These are phyloP conservation scores for Hymenoscyphus albidus DNA, from an alignment of 2,329 filamentous ascomycete species.

Conservation along the genomic window DNA sequence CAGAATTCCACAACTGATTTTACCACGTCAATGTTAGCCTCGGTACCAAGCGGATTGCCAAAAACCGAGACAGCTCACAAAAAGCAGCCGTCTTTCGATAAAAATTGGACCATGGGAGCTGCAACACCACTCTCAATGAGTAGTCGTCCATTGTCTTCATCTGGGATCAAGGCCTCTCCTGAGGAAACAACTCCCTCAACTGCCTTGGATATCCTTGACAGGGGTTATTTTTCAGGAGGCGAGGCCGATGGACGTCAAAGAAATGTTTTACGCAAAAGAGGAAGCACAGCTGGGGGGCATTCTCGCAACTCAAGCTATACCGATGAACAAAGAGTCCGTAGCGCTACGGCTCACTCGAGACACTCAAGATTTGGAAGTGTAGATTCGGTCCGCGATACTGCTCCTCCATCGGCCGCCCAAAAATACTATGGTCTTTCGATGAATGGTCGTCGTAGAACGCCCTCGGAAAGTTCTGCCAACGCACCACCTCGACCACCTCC, in stretches of 20 bases:
- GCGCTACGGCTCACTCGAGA: conserved; percentile 60
- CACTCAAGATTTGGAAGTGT: conserved; percentile 78
- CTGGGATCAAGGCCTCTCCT: conserved; percentile 28
- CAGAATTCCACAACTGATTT: conserved; percentile 61
- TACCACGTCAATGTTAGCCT: conserved; percentile 43
- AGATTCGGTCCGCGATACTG: conserved; percentile 65
- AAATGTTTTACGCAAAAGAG: conserved; percentile 78
- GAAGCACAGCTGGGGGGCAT: conserved; percentile 50
- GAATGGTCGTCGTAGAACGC: conserved; percentile 36
- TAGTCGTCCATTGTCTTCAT: conserved; percentile 30
- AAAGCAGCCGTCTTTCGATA: conserved; percentile 66
- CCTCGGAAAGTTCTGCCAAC: conserved; percentile 50
- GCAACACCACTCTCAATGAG: conserved; percentile 29
- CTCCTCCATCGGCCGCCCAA: conserved; percentile 60
- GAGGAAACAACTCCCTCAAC: conserved; percentile 31
- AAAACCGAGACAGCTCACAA: conserved; percentile 43
- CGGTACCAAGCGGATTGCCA: conserved; percentile 34
- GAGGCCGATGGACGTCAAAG: conserved; percentile 74
- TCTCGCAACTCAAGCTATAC: conserved; percentile 72
- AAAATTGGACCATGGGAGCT: conserved; percentile 63
- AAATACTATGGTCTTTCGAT: conserved; percentile 59
- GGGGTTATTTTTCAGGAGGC: conserved; percentile 89
- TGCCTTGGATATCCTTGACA: conserved; percentile 57
- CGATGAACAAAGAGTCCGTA: conserved; percentile 67
- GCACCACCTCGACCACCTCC: conserved; percentile 58